Evolutionary conservation across 179 eudicot species (phyloP), one percentile per base, ranked within the genome.

Genomic region (Pouteria campechiana): DNA sequence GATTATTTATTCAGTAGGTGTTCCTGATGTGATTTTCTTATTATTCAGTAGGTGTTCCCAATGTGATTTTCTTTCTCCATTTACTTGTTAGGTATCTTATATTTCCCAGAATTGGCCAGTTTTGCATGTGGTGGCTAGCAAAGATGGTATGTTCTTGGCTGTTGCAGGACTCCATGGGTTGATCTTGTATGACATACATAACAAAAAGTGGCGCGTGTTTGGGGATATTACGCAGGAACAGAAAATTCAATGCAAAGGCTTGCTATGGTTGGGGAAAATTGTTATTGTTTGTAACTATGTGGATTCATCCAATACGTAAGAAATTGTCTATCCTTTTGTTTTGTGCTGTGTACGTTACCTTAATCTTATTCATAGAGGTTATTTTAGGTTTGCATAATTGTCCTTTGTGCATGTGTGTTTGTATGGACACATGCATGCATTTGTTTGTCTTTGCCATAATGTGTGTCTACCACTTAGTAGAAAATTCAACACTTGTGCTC

Each of bases 101-200:
- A 82, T 90, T 20, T 79, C 93, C 11, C 87, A 77, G 55, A 90
- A 90, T 54, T 90, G 98, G 98, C 98, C 98, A 35, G 75, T 90
- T 64, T 54, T 81, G 41, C 90, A 90, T 32, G 98, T 86, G 57
- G 90, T 96, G 25, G 96, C 92, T 44, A 86, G 88, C 58, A 69
- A 50, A 43, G 98, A 90, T 73, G 98, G 95, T 50, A 75, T 78
- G 73, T 86, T 68, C 56, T 68, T 90, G 63, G 98, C 98, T 44
- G 96, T 82, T 77, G 94, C 98, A 61, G 98, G 98, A 37, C 80
- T 73, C 63, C 96, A 77, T 75, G 98, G 98, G 30, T 65, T 90
- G 49, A 82, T 90, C 51, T 58, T 90, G 58, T 86, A 90, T 71
- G 98, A 90, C 45, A 66, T 90, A 52, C 81, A 85, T 17, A 48